These are phyloP conservation scores for Hyphopichia wangnamkhiaoensis DNA, from an alignment of 1,139 yeast species.

Conservation along the genomic window DNA sequence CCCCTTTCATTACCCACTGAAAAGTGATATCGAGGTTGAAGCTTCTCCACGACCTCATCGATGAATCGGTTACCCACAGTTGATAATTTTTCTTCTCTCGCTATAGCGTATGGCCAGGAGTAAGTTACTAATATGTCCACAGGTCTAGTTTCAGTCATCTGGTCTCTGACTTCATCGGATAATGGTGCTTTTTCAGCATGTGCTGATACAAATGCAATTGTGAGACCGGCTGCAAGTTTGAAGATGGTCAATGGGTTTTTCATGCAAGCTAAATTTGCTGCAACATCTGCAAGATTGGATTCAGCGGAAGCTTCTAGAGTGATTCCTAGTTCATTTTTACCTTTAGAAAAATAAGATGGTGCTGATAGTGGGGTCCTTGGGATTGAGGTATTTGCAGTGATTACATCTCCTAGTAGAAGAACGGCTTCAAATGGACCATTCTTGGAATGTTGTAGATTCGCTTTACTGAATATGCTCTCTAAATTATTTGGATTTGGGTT, in stretches of 20 bases:
- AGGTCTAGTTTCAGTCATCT: conserved; percentile 6
- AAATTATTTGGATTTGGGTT: conserved; percentile 46
- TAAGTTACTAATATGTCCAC: conserved; percentile 60
- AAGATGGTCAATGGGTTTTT: conserved; percentile 31
- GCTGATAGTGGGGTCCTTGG: conserved; percentile 22
- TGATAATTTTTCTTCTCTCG: conserved; percentile 34
- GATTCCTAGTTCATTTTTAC: conserved; percentile 16
- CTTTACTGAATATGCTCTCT: conserved; percentile 45
- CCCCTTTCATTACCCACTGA: conserved; percentile 53
- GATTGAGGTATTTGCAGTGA: conserved; percentile 17
- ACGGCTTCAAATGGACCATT: conserved; percentile 68
- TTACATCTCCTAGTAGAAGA: conserved; percentile 51
- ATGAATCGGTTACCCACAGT: conserved; percentile 40
- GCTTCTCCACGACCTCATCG: conserved; percentile 44
- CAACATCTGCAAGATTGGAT: conserved; percentile 16
- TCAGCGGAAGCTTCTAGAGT: neutral
- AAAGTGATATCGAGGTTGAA: conserved; percentile 68
- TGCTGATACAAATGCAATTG: conserved; percentile 47
- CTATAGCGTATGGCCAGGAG: conserved; percentile 60
- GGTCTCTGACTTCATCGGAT: conserved; percentile 15
- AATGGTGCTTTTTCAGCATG: conserved; percentile 19
- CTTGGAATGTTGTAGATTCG: conserved; percentile 50
- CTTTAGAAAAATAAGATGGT: conserved; percentile 34
- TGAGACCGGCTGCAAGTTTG: conserved; percentile 45
- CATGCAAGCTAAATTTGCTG: conserved; percentile 21